phyloP scores from a whole-genome alignment of 2,329 filamentous ascomycete genomes.

The Alternaria solani region DNA sequence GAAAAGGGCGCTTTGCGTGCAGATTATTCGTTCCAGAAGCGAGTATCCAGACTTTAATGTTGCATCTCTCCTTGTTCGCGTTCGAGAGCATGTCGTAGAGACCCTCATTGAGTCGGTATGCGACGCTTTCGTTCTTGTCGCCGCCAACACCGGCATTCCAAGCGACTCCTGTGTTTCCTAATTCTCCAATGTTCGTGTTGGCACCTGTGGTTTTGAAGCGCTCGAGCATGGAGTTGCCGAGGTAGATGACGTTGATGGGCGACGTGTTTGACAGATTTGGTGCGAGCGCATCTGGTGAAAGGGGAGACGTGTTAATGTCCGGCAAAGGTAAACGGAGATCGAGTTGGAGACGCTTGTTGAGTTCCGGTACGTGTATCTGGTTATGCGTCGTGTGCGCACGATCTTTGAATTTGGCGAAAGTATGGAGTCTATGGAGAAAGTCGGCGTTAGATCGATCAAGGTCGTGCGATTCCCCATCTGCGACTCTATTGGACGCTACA shows the following conservation, averaged over 20 bases:
- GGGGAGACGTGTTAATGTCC: not conserved
- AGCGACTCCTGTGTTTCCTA: slow-evolving; percentile 3
- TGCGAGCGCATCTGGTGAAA: not conserved
- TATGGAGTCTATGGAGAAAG: too few species aligned
- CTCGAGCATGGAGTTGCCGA: slow-evolving; percentile 31
- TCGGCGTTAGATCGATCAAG: too few species aligned
- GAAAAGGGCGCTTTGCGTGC: not conserved
- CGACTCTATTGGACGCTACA: too few species aligned
- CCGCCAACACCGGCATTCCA: slow-evolving; percentile 26
- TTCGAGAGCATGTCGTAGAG: slow-evolving; percentile 8
- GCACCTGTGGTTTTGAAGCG: slow-evolving; percentile 25
- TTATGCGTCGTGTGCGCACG: too few species aligned
- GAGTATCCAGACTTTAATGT: slow-evolving; percentile 22
- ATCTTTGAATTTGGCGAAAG: too few species aligned
- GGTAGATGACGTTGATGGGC: slow-evolving; percentile 17
- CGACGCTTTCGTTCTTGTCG: slow-evolving; percentile 22
- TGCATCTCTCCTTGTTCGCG: not conserved
- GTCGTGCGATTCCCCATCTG: too few species aligned
- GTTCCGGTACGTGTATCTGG: not conserved
- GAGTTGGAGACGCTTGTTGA: not conserved
- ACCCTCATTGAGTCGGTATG: slow-evolving; percentile 5
- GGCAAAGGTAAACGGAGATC: not conserved
- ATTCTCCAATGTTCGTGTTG: slow-evolving; percentile 7
- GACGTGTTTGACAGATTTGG: slow-evolving; percentile 18
- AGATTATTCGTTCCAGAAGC: slow-evolving; percentile 24